Percentiles rank a stretch among this genome's conserved stretches.
Conservation (phyloP, 2,329 filamentous ascomycete species). For the Elsinoe australis region DNA sequence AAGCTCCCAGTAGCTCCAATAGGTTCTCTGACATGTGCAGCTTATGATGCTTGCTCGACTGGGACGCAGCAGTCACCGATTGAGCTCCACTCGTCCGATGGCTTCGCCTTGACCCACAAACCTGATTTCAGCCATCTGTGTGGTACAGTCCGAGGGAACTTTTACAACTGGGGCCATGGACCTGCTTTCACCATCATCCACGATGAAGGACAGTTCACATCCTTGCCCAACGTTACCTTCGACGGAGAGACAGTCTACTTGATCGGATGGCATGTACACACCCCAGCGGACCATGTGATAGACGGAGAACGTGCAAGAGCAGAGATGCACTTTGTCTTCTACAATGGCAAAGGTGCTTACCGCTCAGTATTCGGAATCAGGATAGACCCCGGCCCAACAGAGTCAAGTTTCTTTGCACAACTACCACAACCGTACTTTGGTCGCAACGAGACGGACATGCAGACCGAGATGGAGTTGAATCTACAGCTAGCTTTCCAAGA, state of each 20-base stretch:
- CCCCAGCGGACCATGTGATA: slow-evolving; percentile 44
- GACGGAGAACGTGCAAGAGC: slow-evolving; percentile 38
- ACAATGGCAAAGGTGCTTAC: slow-evolving; percentile 36
- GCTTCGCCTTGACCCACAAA: background rate
- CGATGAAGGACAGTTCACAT: slow-evolving; percentile 29
- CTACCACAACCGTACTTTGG: slow-evolving; percentile 34
- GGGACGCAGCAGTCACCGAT: slow-evolving; percentile 47
- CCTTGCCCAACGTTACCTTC: slow-evolving; percentile 39
- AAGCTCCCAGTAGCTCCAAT: too few species aligned
- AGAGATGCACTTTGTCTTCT: slow-evolving; percentile 45
- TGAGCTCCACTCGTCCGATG: slow-evolving; percentile 32
- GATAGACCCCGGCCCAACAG: slow-evolving; percentile 37
- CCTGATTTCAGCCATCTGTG: background rate
- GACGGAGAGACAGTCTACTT: slow-evolving; percentile 44
- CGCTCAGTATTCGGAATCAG: slow-evolving; percentile 42
- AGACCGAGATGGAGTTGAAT: slow-evolving; percentile 24
- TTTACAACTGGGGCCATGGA: slow-evolving; percentile 35
- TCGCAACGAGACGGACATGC: slow-evolving; percentile 31
- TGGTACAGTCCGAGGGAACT: background rate
- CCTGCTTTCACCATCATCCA: slow-evolving; percentile 36
- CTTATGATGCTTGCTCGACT: slow-evolving; percentile 36
- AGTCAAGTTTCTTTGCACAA: slow-evolving; percentile 37
- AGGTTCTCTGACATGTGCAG: too few species aligned
- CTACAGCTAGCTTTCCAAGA: slow-evolving; percentile 31
- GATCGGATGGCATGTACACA: slow-evolving; percentile 46